Percentiles rank a stretch among this genome's conserved stretches.
Conservation (phyloP, 1,139 yeast species). For the Lodderomyces oxycetoniae region DNA sequence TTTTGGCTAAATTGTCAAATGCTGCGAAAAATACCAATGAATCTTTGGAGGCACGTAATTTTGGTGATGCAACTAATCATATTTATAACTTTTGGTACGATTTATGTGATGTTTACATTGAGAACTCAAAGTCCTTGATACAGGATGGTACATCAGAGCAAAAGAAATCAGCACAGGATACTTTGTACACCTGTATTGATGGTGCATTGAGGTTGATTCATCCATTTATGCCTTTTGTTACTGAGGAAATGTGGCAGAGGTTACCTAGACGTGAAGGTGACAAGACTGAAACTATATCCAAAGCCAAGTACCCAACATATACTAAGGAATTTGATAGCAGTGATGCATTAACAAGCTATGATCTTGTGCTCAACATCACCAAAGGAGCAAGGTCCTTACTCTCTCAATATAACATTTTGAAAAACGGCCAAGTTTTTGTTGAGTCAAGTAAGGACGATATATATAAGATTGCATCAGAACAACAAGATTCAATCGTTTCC, state of each 20-base stretch:
- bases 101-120: slow-evolving; percentile 95
- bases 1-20: slow-evolving; percentile 74
- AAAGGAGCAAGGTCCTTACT: slow-evolving; percentile 89
- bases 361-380: slow-evolving; percentile 77
- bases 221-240: slow-evolving; percentile 96
- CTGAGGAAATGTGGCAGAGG: slow-evolving; percentile 99
- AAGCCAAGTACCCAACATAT: slow-evolving; percentile 75
- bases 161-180: slow-evolving; percentile 86
- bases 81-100: slow-evolving; percentile 95
- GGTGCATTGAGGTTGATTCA: slow-evolving; percentile 89
- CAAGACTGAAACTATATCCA: slow-evolving; percentile 62
- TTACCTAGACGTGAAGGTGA: slow-evolving; percentile 83
- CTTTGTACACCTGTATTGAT: slow-evolving; percentile 88
- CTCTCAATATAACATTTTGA: slow-evolving; percentile 82
- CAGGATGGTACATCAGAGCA: slow-evolving; percentile 85
- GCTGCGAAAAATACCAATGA: slow-evolving; percentile 64
- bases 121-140: slow-evolving; percentile 89
- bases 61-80: slow-evolving; percentile 80
- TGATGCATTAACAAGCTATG: slow-evolving; percentile 69
- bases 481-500: slow-evolving; percentile 80
- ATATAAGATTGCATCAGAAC: slow-evolving; percentile 54
- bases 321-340: slow-evolving; percentile 55
- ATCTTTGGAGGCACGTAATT: slow-evolving; percentile 77
- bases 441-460: slow-evolving; percentile 55
- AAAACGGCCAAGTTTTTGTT: slow-evolving; percentile 81